phyloP scores from a whole-genome alignment of 345 rosid species.

The Melaleuca alternifolia region DNA sequence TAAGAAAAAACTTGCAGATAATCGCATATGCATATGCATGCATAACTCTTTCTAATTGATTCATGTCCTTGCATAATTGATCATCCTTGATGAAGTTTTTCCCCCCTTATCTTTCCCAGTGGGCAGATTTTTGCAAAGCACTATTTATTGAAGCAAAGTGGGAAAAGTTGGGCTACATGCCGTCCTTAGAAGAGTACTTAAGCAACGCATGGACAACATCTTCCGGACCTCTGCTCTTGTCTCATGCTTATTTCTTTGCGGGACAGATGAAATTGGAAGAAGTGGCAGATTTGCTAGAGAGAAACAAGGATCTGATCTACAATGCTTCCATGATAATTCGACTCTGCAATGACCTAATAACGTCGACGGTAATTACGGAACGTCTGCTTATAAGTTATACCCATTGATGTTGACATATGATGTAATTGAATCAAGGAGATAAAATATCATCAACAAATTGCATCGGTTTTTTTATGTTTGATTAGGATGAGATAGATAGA shows the following conservation, averaged over 20 bases:
- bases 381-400: neutral
- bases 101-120: conserved; percentile 7
- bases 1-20: neutral
- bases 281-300: neutral
- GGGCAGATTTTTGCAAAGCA: conserved; percentile 43
- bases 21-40: too few species aligned
- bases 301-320: conserved; percentile 15
- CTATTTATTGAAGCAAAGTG: conserved; percentile 41
- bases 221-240: conserved; percentile 21
- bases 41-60: too few species aligned
- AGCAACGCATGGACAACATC: conserved; percentile 36
- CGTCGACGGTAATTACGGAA: conserved; percentile 21
- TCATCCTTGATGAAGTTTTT: neutral
- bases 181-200: conserved; percentile 30
- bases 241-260: conserved; percentile 14
- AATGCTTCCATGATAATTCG: conserved; percentile 26
- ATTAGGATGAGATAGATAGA: conserved; percentile 44
- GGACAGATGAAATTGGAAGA: neutral
- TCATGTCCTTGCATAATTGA: neutral
- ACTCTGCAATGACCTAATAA: conserved; percentile 39
- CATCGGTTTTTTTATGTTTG: neutral
- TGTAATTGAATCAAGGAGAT: neutral
- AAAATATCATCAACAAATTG: neutral
- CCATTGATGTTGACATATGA: neutral
- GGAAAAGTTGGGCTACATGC: conserved; percentile 15